Evolutionary conservation across 1,139 yeast species (phyloP).

Genomic region (Geotrichum macrosporum): DNA sequence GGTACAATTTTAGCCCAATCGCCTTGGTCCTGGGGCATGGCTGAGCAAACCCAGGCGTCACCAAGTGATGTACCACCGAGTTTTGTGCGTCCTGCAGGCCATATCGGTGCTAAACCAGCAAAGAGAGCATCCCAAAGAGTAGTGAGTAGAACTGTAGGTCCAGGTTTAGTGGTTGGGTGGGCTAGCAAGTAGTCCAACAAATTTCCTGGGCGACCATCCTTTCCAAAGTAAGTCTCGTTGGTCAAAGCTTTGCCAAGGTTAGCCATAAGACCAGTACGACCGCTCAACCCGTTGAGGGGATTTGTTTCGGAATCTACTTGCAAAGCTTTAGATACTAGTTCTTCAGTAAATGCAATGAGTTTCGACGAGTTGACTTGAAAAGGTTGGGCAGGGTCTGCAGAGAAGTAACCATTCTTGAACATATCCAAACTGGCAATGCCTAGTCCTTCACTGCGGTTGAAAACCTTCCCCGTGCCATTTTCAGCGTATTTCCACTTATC

Average conservation of each 20-base stretch:
- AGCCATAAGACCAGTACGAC: slow-evolving; percentile 45
- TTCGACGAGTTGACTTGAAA: slow-evolving; percentile 43
- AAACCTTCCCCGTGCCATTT: slow-evolving; percentile 34
- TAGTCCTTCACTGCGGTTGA: slow-evolving; percentile 53
- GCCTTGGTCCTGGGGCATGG: slow-evolving; percentile 32
- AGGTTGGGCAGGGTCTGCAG: slow-evolving; percentile 35
- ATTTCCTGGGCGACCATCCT: slow-evolving; percentile 51
- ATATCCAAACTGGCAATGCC: slow-evolving; percentile 55
- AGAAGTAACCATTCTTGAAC: slow-evolving; percentile 48
- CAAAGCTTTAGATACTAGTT: slow-evolving; percentile 41
- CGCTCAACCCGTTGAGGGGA: slow-evolving; percentile 50
- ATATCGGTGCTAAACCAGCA: slow-evolving; percentile 50
- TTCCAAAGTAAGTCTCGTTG: slow-evolving; percentile 43
- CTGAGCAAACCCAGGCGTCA: slow-evolving; percentile 52
- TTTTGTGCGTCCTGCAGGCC: slow-evolving; percentile 55
- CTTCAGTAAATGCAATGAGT: slow-evolving; percentile 14
- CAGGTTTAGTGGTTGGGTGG: slow-evolving; percentile 23
- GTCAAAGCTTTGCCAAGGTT: slow-evolving; percentile 46
- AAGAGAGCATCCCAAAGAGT: slow-evolving; percentile 51
- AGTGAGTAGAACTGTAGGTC: slow-evolving; percentile 39
- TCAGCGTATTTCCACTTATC: slow-evolving; percentile 48
- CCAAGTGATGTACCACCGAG: slow-evolving; percentile 50
- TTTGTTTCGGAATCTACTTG: slow-evolving; percentile 44
- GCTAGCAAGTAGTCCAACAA: slow-evolving; percentile 45
- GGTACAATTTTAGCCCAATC: slow-evolving; percentile 45